Evolutionary conservation across 768 basidiomycete genomes (phyloP).

Genomic region (Suillus hirtellus): DNA sequence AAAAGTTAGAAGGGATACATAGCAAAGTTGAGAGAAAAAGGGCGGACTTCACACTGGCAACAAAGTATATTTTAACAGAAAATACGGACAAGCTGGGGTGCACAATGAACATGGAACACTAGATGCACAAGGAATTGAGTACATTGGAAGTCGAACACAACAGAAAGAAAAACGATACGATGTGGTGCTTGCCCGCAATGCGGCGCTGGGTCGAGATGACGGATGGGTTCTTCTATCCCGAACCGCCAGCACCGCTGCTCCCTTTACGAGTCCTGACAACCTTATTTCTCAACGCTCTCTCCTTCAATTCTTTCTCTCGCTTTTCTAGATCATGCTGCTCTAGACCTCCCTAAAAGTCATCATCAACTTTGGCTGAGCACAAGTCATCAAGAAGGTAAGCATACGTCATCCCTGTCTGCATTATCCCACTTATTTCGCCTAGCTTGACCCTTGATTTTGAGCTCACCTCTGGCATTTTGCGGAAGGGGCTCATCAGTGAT

Average conservation of each 20-base stretch:
- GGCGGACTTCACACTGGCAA: not conserved
- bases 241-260: conserved; percentile 26
- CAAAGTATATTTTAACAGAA: not conserved
- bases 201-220: too few relatives aligned
- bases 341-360: conserved; percentile 19
- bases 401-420: conserved; percentile 15
- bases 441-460: conserved; percentile 78
- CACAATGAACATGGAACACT: conserved; percentile 1
- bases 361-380: not conserved
- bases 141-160: not conserved
- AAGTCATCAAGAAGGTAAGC: not conserved
- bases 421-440: conserved; percentile 60
- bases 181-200: not conserved
- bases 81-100: not conserved
- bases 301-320: conserved; percentile 79
- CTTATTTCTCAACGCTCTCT: conserved; percentile 80
- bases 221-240: conserved; percentile 3
- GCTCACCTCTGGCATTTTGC: conserved; percentile 43
- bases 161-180: not conserved
- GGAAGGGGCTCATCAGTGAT: conserved; percentile 32
- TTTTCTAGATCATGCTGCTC: conserved; percentile 52
- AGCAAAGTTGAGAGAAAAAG: not conserved
- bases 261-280: conserved; percentile 71
- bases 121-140: conserved; percentile 2
- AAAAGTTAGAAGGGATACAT: not conserved